A percentile compares a stretch with the other conserved stretches of the same genome.
Conservation (phyloP, 2,329 filamentous ascomycete species). For the Sporothrix dimorphospora region DNA sequence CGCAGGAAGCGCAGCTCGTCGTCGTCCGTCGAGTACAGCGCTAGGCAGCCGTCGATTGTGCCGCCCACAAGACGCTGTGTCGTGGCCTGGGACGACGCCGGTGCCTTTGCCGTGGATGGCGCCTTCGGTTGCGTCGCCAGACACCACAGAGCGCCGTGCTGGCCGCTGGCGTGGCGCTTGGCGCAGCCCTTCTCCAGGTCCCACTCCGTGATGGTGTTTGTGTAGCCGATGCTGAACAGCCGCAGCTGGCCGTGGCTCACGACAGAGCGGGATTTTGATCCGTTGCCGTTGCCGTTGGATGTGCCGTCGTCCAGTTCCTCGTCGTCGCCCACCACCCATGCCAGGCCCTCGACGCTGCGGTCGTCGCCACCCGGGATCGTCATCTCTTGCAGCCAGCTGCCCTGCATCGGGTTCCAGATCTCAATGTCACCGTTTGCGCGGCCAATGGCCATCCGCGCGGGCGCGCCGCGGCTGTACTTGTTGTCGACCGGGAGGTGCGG, state of each 20-base stretch:
- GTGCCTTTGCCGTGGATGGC: constrained; percentile 33
- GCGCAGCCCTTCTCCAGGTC: constrained; percentile 79
- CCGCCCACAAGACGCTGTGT: constrained; percentile 73
- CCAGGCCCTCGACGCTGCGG: constrained; percentile 84
- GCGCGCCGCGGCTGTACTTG: constrained; percentile 57
- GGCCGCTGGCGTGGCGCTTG: constrained; percentile 81
- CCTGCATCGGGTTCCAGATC: constrained; percentile 88
- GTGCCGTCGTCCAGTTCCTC: constrained; percentile 62
- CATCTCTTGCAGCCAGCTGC: constrained; percentile 86
- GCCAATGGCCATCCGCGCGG: constrained; percentile 81
- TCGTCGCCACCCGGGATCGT: constrained; percentile 82
- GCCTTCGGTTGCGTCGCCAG: constrained; percentile 79
- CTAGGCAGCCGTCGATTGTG: constrained; percentile 87
- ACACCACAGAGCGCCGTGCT: constrained; percentile 97
- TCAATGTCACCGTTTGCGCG: constrained; percentile 95
- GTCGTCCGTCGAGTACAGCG: constrained; percentile 84
- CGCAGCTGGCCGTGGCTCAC: constrained; percentile 72
- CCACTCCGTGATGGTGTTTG: constrained; percentile 92
- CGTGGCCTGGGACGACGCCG: constrained; percentile 32
- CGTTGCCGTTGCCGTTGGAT: constrained; percentile 42
- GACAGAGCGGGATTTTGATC: constrained; percentile 39
- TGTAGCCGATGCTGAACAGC: constrained; percentile 95
- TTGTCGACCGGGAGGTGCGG: constrained; percentile 52
- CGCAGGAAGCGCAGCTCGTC: constrained; percentile 79
- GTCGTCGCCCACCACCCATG: constrained; percentile 86